These are phyloP conservation scores for Annulohypoxylon moriforme DNA, from an alignment of 495 filamentous ascomycete species.

Conservation along the genomic window DNA sequence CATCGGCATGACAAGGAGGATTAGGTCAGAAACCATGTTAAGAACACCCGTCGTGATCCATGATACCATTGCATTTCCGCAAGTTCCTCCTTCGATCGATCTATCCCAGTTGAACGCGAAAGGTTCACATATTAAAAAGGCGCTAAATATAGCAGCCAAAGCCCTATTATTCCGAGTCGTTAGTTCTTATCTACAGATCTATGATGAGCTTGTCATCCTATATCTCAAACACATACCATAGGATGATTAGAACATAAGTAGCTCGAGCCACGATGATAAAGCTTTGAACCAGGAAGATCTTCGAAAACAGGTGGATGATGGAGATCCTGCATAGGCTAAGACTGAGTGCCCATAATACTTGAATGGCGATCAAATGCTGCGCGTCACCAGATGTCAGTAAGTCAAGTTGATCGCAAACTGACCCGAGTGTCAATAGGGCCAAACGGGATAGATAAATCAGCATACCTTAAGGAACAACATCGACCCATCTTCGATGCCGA, in stretches of 20 bases:
- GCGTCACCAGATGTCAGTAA: conserved; percentile 10
- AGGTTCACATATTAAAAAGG: conserved; percentile 45
- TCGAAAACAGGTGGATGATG: conserved; percentile 41
- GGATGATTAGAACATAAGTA: conserved; percentile 39
- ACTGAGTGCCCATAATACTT: conserved; percentile 43
- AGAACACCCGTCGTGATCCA: conserved; percentile 43
- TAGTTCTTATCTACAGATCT: neutral
- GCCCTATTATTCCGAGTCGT: conserved; percentile 25
- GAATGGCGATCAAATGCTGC: conserved; percentile 33
- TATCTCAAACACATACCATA: conserved; percentile 32
- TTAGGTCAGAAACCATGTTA: conserved; percentile 46
- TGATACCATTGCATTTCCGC: conserved; percentile 41
- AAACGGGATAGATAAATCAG: neutral
- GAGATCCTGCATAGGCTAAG: conserved; percentile 47
- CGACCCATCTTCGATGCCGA: conserved; percentile 29
- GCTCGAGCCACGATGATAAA: conserved; percentile 40
- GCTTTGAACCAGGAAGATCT: conserved; percentile 41
- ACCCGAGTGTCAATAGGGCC: neutral
- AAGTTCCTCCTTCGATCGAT: conserved; percentile 43
- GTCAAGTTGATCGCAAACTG: neutral
- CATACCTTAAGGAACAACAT: conserved; percentile 32
- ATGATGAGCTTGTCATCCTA: neutral
- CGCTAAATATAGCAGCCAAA: conserved; percentile 39
- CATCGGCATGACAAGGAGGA: conserved; percentile 46
- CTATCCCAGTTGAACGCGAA: conserved; percentile 46